Base-by-base conservation (phyloP, 371 early-diverging fungal genomes). In the Circinella minor region DNA sequence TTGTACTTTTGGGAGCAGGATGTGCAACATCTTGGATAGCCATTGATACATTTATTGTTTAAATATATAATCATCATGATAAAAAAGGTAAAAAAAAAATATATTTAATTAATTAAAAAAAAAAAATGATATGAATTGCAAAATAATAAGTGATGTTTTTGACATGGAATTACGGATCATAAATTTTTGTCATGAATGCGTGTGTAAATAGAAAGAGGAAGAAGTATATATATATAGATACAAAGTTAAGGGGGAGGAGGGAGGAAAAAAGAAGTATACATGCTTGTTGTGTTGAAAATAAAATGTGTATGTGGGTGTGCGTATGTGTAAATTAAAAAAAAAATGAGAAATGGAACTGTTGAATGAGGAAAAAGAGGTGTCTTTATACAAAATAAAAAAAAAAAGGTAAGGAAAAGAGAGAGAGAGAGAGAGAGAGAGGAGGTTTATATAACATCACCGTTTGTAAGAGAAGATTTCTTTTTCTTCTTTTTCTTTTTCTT, bases 401-500 rank as follows among this genome's bases (percentile, higher is more conserved):
- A 39, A 6, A 9, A 39, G 39, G 9, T 6, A 39, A 39, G 9
- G 39, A 9, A 9, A 39, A 39, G 39, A 39, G 4, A 39, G 9
- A 39, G 60, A 60, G 60, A 4, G 38, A n/a, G 34, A n/a, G 8
- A 7, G 20, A n/a, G n/a, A 36, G 8, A 38, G 17, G 36, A 63
- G 17, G 1, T 27, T 63, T 55, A 36, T 55, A 49, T 38, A 36
- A 3, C 55, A 8, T 60, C 62, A 43, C 27, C 27, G 27, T 27
- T 27, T 1, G 43, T 43, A 17, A 62, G 11, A 18, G 4, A 27
- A 8, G 39, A 54, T 51, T 39, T 55, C 43, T 71, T 74, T 49
- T 71, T 74, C 65, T 74, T 78, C 20, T 75, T 74, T 62, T 78
- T 75, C 38, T 72, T 76, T 48, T 71, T 67, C 14, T 74, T 70